These are phyloP conservation scores for Phytophthora citricola DNA, from an alignment of 352 stramenopile species.

Conservation along the genomic window DNA sequence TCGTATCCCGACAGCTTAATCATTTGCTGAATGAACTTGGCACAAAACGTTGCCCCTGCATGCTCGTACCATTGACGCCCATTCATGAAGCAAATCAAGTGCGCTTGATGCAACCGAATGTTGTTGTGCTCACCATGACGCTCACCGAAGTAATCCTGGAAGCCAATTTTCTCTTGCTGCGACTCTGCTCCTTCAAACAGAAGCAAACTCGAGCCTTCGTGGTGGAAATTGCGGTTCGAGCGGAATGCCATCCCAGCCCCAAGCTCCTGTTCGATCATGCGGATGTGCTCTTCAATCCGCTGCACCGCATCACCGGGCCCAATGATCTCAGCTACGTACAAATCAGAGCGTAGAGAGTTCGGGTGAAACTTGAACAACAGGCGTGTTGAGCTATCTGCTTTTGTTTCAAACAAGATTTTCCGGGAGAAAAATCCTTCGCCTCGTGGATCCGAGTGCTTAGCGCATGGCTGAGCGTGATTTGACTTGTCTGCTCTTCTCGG, in stretches of 20 bases:
- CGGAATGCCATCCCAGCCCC: conserved; percentile 51
- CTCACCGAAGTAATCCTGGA: conserved; percentile 70
- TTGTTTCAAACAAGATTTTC: conserved; percentile 68
- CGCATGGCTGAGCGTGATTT: conserved; percentile 77
- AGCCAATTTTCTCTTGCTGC: conserved; percentile 69
- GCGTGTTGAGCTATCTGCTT: conserved; percentile 41
- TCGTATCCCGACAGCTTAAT: conserved; percentile 77
- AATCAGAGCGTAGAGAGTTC: conserved; percentile 68
- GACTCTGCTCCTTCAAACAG: conserved; percentile 78
- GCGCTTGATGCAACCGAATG: conserved; percentile 65
- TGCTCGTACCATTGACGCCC: conserved; percentile 73
- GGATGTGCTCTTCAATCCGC: conserved; percentile 69
- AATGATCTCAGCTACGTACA: conserved; percentile 75
- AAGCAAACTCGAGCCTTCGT: conserved; percentile 65
- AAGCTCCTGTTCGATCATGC: conserved; percentile 71
- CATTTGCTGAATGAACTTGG: conserved; percentile 84
- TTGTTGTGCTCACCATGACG: conserved; percentile 65
- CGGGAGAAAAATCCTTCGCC: conserved; percentile 69
- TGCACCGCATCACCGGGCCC: conserved; percentile 69
- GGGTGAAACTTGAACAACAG: conserved; percentile 55
- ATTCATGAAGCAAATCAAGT: conserved; percentile 81
- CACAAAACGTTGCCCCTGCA: conserved; percentile 61
- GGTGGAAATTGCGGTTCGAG: conserved; percentile 61
- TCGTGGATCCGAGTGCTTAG: conserved; percentile 67
- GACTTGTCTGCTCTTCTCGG: conserved; percentile 56